Base-by-base conservation (phyloP, 768 basidiomycete species). In the Peribolospora kevripleyi region DNA sequence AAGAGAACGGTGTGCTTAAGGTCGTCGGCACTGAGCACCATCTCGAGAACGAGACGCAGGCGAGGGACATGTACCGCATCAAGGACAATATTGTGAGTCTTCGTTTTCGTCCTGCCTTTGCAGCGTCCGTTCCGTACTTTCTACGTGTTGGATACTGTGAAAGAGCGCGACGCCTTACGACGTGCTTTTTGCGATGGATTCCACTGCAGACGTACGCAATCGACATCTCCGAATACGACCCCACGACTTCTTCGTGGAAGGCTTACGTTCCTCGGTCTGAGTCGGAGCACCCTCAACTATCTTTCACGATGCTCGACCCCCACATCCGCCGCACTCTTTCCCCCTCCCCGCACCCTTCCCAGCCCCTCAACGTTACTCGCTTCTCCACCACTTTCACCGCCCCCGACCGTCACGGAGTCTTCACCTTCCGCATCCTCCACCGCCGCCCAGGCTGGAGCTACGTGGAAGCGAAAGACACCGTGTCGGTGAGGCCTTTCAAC, bases 261-360 rank as follows among this genome's bases (percentile, higher is more conserved):
- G 25, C 25, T 25, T 25, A 25, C 25, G 25, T 25, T 25, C 25
- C 25, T 25, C 25, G 25, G 25, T 25, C 25, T 25, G 75, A 73
- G 41, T 66, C 86, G 52, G 66, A 69, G 8, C 93, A 97, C 65
- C 65, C 97, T 39, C 91, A 95, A 62, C 73, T 97, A 52, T 90
- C 91, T 62, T 95, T 97, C 66, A 91, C 87, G 25, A 98, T 98
- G 93, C 78, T 98, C 46, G 93, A 98, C 67, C 93, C 93, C 1
- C 88, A 93, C 67, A 71, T 97, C 57, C 84, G 93, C 42, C 85
- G 79, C 10, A 69, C 81, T 6, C 73, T 98, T 7, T 75, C 78
- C 7, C 54, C 70, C 4, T 75, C 74, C 0, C 37, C 51, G 14
- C 53, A 56, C 25, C 41, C 46, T n/a, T 48, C 53, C 0, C 38